Evolutionary conservation across 2,329 filamentous ascomycete genomes (phyloP), one percentile per base, ranked within the genome.

Genomic region (Trichoderma sp.): DNA sequence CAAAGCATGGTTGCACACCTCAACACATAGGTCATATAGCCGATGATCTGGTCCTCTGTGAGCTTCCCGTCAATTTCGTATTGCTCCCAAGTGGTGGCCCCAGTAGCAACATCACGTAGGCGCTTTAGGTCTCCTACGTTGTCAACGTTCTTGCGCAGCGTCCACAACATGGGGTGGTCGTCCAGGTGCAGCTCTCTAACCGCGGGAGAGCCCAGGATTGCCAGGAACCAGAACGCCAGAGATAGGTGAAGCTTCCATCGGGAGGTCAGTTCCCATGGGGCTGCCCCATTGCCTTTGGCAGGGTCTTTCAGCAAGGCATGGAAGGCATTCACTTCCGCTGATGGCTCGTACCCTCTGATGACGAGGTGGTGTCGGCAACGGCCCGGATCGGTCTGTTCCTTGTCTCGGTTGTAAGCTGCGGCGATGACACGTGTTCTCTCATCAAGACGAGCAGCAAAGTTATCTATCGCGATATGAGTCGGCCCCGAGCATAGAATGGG

Each of bases 221-320:
- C 37, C 1, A 72, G 3, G 5, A 71, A 34, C 72, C 72, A 73
- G 39, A 67, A 73, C 1, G 68, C 6, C 1, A 35, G 12, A 1
- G 72, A 73, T 0, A 71, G 19, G 2, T 71, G 27, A 2, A 71
- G 4, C n/a, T 22, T 70, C 72, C 70, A 73, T 4, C 54, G 50
- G 5, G 69, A 48, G 8, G 4, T 1, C 64, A 17, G 54, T 6
- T 0, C 17, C n/a, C 13, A 6, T 13, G 59, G 59, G 4, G 59
- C 45, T 19, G 59, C 59, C 15, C 12, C 13, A 7, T 39, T 9
- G 27, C 37, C 25, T 8, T 25, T 4, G 0, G 7, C 7, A 0
- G 64, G 64, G 13, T 59, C 32, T 7, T 10, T 19, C 27, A 67
- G 22, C 12, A 39, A 4, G 19, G 50, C 56, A 15, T 7, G 13